Evolutionary conservation across 805 yeast species (phyloP).

Genomic region (Candida sonorensis): DNA sequence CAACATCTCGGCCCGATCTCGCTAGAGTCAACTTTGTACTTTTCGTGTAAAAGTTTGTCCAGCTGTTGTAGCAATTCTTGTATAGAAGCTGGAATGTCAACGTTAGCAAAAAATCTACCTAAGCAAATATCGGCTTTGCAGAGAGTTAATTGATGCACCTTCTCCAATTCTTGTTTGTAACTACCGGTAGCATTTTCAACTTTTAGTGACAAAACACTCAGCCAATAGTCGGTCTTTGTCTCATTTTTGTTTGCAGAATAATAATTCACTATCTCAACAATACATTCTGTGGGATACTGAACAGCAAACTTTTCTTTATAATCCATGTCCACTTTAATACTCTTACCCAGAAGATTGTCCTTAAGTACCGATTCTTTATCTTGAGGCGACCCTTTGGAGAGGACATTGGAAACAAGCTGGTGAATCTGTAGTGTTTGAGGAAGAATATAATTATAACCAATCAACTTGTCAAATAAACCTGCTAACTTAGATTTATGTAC

Average conservation of each 20-base stretch:
- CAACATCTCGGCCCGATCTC: not conserved
- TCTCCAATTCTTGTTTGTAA: too few species aligned
- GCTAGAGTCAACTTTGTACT: too few species aligned
- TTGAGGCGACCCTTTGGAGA: not conserved
- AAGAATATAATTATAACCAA: too few species aligned
- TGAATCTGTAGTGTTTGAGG: too few species aligned
- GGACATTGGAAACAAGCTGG: too few species aligned
- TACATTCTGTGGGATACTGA: not conserved
- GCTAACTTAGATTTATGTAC: too few species aligned
- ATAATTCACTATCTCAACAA: not conserved
- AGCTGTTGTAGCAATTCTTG: too few species aligned
- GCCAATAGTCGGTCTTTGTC: not conserved
- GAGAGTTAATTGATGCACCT: too few species aligned
- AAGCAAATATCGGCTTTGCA: not conserved
- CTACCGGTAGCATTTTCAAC: too few species aligned
- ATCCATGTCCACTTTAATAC: not conserved
- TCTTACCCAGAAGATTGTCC: not conserved
- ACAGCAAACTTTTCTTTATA: not conserved
- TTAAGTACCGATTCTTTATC: not conserved
- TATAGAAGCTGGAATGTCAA: not conserved
- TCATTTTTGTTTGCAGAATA: not conserved
- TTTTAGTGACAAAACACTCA: too few species aligned
- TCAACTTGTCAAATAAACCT: not conserved
- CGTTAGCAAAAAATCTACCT: not conserved
- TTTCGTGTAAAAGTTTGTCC: too few species aligned